Percentiles rank a stretch among this genome's conserved stretches.
Conservation (phyloP, 192 early-diverging fungal genomes). For the Rhizophagus sp. region DNA sequence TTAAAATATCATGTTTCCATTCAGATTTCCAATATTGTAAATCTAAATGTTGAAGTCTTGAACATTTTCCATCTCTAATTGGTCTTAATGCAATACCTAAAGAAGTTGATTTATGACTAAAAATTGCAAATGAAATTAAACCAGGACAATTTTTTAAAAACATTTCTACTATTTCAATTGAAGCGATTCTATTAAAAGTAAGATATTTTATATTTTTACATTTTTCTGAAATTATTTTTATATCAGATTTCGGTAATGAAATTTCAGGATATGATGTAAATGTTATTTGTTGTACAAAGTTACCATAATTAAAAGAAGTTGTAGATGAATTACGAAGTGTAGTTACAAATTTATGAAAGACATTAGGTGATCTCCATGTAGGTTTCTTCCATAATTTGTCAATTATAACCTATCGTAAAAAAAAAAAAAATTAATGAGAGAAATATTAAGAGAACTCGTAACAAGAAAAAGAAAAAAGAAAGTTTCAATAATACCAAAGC, state of each 20-base stretch:
- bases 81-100: background rate
- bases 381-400: constrained; percentile 16
- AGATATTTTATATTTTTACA: constrained; percentile 9
- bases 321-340: background rate
- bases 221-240: background rate
- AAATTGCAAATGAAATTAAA: background rate
- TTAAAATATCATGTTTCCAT: constrained; percentile 16
- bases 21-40: background rate
- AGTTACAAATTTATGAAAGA: background rate
- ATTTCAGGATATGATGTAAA: background rate
- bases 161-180: background rate
- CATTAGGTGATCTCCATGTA: background rate
- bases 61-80: constrained; percentile 6
- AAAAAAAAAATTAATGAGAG: too few relatives aligned
- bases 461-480: too few relatives aligned
- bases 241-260: background rate
- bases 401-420: background rate
- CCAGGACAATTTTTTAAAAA: background rate
- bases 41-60: constrained; percentile 7
- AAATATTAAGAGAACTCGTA: background rate
- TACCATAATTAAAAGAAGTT: background rate
- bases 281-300: background rate
- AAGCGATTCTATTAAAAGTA: background rate
- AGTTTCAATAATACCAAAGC: background rate
- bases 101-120: background rate